Evolutionary conservation across 768 basidiomycete species (phyloP), one percentile per base, ranked within the genome.

Genomic region (Kwoniella mangroviensis): DNA sequence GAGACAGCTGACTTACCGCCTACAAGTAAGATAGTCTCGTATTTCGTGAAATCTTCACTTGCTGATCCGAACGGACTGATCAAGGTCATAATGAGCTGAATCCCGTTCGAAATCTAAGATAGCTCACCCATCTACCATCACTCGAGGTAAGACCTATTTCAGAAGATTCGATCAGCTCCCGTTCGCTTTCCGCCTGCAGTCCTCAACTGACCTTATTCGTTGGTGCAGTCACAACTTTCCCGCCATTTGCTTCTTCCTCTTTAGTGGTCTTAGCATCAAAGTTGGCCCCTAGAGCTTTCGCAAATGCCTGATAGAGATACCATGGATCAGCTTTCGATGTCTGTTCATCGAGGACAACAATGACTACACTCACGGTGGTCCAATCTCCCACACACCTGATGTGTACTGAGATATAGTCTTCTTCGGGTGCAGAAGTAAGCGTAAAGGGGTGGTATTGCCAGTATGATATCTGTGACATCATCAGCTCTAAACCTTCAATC

Each of bases 391-490:
- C 91, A 51, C 92, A 87, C 81, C 94, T 92, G 76, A 98, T 91
- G 81, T 98, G 96, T 13, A 97, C 89, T 0, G 92, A 94, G 73
- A 96, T 89, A 81, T 94, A 96, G 77, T 95, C 94, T 81, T 97
- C 94, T 80, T 97, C 94, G 1, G 94, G 95, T 0, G 95, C 93
- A 74, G 90, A 91, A 42, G 93, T 96, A 70, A 97, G 88, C 17
- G 94, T 96, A 87, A 97, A 97, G 10, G 94, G 94, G 79, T 98
- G 95, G 92, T 94, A 98, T 81, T 97, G 93, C 87, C 91, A 95
- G 85, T 93, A 96, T 21, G 91, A 93, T 56, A 98, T 86, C 83
- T 93, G 13, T 7, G 2, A 42, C n/a, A 9, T 22, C 42, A 24
- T 65, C n/a, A 65, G 63, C n/a, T n/a, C n/a, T n/a, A n/a, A n/a